Base-by-base conservation (phyloP, 1,284 basidiomycete species). In the Heterobasidion parviporum region DNA sequence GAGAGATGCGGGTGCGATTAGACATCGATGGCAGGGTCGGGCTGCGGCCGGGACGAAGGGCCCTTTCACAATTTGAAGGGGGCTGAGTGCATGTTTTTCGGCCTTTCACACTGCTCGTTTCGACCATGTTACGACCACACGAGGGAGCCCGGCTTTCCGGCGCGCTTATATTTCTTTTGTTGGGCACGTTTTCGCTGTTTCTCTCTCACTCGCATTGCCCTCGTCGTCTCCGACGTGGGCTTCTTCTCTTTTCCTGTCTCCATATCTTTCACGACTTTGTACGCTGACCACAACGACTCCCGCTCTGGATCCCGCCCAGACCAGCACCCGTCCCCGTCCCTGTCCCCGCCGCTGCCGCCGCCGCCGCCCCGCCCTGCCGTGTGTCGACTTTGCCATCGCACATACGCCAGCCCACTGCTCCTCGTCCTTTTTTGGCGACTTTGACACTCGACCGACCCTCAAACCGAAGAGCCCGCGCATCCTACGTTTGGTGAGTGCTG, bases 261-360 rank as follows among this genome's bases (percentile, higher is more conserved):
- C 54, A 56, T 59, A 57, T 57, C 59, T 60, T 41, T 41, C 38
- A 41, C 78, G 79, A 80, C 74, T 68, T 57, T 67, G 68, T 63
- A 78, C 77, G 79, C 78, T 82, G 71, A 79, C 77, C 68, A 80
- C 74, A 71, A 74, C 54, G 36, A 26, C 26, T 26, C 26, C 26
- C 26, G 26, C 26, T 4, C 26, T 26, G 26, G 26, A 26, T 26
- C 26, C 3, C 26, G 26, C 4, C 26, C 46, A 26, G 26, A 26
- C 26, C 26, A 26, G 26, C 26, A 26, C 26, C 26, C 26, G 41
- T 6, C 41, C 16, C 14, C 3, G 41, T 44, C 41, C 41, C 41
- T 44, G 41, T 44, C 46, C 46, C 18, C 46, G 4, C 16, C 26
- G 16, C 14, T 48, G 4, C 46, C 9, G 12, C n/a, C 12, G 46